Evolutionary conservation across 176 grass and related monocot species (phyloP).

Genomic region (Cenchrus americanus): DNA sequence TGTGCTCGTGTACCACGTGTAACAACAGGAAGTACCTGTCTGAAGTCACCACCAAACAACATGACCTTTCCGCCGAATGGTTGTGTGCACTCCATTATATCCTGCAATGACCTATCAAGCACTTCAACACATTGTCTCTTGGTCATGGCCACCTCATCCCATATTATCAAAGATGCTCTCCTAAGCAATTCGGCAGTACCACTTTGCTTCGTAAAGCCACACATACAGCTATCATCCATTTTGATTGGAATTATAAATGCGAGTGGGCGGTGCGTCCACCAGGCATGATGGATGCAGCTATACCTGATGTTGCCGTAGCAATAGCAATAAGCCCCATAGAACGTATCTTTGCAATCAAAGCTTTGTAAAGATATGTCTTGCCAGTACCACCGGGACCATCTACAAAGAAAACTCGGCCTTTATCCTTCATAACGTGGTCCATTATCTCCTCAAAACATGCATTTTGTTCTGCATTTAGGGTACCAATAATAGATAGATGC

Average conservation of each 20-base stretch:
- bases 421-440: not conserved
- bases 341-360: not conserved
- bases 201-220: not conserved
- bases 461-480: not conserved
- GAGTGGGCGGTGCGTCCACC: not conserved
- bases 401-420: not conserved
- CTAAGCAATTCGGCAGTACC: not conserved
- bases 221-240: not conserved
- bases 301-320: not conserved
- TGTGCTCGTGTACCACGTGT: not conserved
- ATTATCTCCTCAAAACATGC: not conserved
- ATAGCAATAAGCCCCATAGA: not conserved
- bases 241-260: not conserved
- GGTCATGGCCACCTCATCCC: not conserved
- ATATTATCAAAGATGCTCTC: not conserved
- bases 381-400: not conserved
- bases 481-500: not conserved
- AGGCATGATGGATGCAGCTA: not conserved
- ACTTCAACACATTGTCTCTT: not conserved
- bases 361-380: not conserved
- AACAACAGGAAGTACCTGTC: not conserved
- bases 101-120: not conserved
- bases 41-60: not conserved
- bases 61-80: not conserved
- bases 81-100: not conserved